Conservation (phyloP, 2,329 filamentous ascomycete species). For the Fusarium euwallaceae region DNA sequence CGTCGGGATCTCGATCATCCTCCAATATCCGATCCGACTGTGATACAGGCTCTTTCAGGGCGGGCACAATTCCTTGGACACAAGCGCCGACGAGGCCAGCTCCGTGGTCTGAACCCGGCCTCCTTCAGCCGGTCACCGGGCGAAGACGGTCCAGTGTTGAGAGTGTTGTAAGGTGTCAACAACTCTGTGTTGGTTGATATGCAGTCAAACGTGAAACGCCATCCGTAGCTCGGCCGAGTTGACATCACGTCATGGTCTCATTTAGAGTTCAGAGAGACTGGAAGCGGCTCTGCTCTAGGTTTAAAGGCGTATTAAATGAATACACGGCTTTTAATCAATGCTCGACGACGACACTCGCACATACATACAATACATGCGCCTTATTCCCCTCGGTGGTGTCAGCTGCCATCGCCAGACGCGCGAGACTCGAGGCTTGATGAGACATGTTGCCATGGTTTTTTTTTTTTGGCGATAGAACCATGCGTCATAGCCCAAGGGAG, state of each 20-base stretch:
- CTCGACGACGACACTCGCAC: not conserved
- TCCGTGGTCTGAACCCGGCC: not conserved
- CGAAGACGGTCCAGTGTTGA: not conserved
- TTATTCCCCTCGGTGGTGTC: not conserved
- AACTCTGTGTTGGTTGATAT: not conserved
- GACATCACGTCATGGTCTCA: conserved; percentile 34
- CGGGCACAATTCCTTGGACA: conserved; percentile 15
- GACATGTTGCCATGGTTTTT: not conserved
- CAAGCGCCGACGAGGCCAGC: not conserved
- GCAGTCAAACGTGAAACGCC: conserved; percentile 1
- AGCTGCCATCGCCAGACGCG: not conserved
- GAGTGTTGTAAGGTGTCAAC: not conserved
- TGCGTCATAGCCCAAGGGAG: conserved; percentile 41
- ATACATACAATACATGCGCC: too few relatives aligned
- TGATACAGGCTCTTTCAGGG: too few relatives aligned
- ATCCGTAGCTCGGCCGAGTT: conserved; percentile 27
- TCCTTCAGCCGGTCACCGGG: not conserved
- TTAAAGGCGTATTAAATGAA: conserved; percentile 1
- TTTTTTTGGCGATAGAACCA: conserved; percentile 6
- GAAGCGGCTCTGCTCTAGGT: conserved; percentile 33
- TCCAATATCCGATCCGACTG: conserved; percentile 27
- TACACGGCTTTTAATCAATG: not conserved
- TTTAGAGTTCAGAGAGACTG: conserved; percentile 25
- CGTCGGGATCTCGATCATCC: conserved; percentile 31
- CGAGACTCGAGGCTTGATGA: not conserved